Base-by-base conservation (phyloP, 306 rosid genomes). In the Begonia peltatifolia region DNA sequence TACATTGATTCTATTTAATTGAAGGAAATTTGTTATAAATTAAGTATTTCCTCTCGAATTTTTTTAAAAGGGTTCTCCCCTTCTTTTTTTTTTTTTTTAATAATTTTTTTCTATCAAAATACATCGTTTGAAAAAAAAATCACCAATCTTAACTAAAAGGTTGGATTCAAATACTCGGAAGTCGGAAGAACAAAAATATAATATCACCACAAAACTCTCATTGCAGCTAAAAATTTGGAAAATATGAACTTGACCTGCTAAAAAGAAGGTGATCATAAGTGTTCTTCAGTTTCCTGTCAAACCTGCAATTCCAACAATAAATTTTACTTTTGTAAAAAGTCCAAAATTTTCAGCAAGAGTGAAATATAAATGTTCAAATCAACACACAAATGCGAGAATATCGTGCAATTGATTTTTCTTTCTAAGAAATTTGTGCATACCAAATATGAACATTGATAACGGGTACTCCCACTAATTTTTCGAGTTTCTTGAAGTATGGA, bases 361-460 rank as follows among this genome's bases (percentile, higher is more conserved):
- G 7, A 30, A 30, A 30, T 30, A 7, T 30, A 30, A 30, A 5
- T 30, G 38, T 30, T 30, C 48, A 44, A 44, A 44, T 44, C 12
- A 10, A 2, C 48, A 44, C 13, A 44, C n/a, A 44, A 10, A 44
- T 14, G 3, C 38, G 38, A 44, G 48, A 44, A 10, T 44, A 44
- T n/a, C 9, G 48, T 4, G 14, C 14, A 1, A 30, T 30, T 30
- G 9, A 44, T 44, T 44, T 44, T 44, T n/a, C 48, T 44, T 44
- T 11, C 14, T 12, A 44, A 44, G 48, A 44, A 44, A 10, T 44
- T 44, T 44, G 42, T 57, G 71, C 82, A 76, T 44, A 90, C 97
- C 97, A 90, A 74, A 90, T 85, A 58, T 90, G 97, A 60, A 90
- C 80, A 62, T 90, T 90, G 61, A 90, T 85, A 65, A 90, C 97